Evolutionary conservation across 2,329 filamentous ascomycete species (phyloP), one percentile per base, ranked within the genome.

Genomic region (Paecilomyces fulvus): DNA sequence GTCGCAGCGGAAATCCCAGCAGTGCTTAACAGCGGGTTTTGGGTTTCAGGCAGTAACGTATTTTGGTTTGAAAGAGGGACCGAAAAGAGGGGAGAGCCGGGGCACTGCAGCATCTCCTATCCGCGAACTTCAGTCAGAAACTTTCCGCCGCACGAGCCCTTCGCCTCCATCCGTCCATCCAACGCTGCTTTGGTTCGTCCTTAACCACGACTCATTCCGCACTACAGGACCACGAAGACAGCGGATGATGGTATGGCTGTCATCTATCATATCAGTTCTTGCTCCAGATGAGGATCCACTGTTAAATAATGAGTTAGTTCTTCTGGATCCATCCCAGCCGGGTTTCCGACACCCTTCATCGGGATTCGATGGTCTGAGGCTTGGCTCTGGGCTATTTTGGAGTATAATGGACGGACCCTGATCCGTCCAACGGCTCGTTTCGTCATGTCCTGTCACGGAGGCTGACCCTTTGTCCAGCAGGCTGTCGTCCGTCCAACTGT

Each of bases 381-480:
- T 28, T 49, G 48, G 48, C 48, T 49, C 48, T 49, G 48, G 21
- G 20, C 48, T 49, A 49, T 49, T 28, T 49, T n/a, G 37, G 37
- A 43, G 37, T 43, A 43, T 43, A 43, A 43, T 28, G 14, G 48
- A 49, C 25, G 48, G 25, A 23, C 48, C 10, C 21, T 9, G 48
- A 49, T 49, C 48, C 48, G 48, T 49, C 14, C 11, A 49, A 23
- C 48, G 48, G 48, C 25, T 49, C 48, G 48, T 49, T 49, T 49
- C 48, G 48, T 49, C 48, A 49, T 49, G 48, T 49, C 25, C 48
- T 49, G 48, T 49, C 48, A 49, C 48, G 48, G 48, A 49, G 21
- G 20, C 48, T 49, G 21, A 28, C 25, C 20, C 48, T 49, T 49
- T 49, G 37, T 43, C 37, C 37, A 43, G 37, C 37, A 43, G 37